These are phyloP conservation scores for Poa annua DNA, from an alignment of 176 grass and related monocot species.

Conservation along the genomic window DNA sequence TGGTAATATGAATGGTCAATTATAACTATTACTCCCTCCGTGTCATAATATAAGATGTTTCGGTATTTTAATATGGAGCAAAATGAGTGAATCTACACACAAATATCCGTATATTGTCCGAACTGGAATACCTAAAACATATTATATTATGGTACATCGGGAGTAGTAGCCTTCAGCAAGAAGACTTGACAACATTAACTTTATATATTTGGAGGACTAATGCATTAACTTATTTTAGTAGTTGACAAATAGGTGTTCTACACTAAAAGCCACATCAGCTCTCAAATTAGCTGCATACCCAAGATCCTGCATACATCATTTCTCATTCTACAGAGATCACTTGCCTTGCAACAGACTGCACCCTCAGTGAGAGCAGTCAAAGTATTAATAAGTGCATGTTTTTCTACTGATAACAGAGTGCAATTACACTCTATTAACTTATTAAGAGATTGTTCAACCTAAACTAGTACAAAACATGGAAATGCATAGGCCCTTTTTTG, in stretches of 20 bases:
- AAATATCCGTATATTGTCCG: too few relatives aligned
- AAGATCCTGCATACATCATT: neutral
- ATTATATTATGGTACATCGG: too few relatives aligned
- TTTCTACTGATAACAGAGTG: neutral
- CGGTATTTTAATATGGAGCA: too few relatives aligned
- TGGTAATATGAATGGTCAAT: neutral
- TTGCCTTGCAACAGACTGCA: constrained; percentile 24
- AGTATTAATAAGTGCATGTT: neutral
- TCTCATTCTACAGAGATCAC: neutral
- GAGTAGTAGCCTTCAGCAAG: neutral
- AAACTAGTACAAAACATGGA: constrained; percentile 30
- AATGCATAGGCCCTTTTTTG: neutral
- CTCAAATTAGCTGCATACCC: neutral
- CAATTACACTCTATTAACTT: constrained; percentile 5
- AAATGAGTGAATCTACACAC: too few relatives aligned
- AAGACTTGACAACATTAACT: constrained; percentile 8
- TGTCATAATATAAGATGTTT: too few relatives aligned
- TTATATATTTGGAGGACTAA: neutral
- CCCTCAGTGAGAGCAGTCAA: neutral
- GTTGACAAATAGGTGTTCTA: neutral
- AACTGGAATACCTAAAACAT: too few relatives aligned
- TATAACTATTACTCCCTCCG: neutral
- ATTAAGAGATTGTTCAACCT: constrained; percentile 16
- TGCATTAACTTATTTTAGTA: neutral
- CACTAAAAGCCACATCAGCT: neutral